These are phyloP conservation scores for Suillus paluster DNA, from an alignment of 768 basidiomycete species.

Conservation along the genomic window DNA sequence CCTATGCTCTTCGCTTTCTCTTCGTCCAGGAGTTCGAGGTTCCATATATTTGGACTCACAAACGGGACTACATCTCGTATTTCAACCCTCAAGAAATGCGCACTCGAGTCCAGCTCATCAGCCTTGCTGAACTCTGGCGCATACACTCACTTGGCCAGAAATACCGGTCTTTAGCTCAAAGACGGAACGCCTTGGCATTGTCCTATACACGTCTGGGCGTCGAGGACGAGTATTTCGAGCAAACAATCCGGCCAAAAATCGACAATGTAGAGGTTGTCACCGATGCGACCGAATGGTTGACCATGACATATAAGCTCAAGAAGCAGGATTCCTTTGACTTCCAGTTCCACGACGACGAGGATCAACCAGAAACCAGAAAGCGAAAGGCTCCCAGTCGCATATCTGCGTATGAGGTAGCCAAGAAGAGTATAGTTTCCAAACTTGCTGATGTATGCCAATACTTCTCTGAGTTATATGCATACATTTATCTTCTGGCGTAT, in stretches of 20 bases:
- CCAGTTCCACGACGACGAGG: conserved; percentile 73
- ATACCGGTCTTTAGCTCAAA: conserved; percentile 83
- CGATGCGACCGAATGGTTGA: conserved; percentile 90
- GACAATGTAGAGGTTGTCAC: conserved; percentile 88
- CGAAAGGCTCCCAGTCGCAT: conserved; percentile 84
- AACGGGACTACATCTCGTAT: conserved; percentile 86
- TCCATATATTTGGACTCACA: conserved; percentile 93
- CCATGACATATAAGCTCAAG: conserved; percentile 80
- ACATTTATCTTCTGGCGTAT: conserved; percentile 6
- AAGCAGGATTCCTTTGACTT: conserved; percentile 66
- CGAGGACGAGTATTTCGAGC: conserved; percentile 77
- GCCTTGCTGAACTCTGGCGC: conserved; percentile 86
- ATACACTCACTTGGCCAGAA: conserved; percentile 88
- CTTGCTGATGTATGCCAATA: conserved; percentile 73
- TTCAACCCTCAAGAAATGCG: conserved; percentile 72
- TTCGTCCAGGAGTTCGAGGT: conserved; percentile 92
- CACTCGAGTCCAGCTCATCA: conserved; percentile 72
- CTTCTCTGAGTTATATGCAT: not conserved
- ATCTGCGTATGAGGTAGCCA: conserved; percentile 83
- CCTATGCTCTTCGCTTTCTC: conserved; percentile 76
- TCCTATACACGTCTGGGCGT: conserved; percentile 73
- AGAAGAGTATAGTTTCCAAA: conserved; percentile 75
- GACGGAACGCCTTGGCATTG: conserved; percentile 62
- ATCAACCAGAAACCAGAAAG: conserved; percentile 53
- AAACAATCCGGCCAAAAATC: conserved; percentile 65